Evolutionary conservation across 306 rosid species (phyloP), one percentile per base, ranked within the genome.

Genomic region (Prunus armeniaca): DNA sequence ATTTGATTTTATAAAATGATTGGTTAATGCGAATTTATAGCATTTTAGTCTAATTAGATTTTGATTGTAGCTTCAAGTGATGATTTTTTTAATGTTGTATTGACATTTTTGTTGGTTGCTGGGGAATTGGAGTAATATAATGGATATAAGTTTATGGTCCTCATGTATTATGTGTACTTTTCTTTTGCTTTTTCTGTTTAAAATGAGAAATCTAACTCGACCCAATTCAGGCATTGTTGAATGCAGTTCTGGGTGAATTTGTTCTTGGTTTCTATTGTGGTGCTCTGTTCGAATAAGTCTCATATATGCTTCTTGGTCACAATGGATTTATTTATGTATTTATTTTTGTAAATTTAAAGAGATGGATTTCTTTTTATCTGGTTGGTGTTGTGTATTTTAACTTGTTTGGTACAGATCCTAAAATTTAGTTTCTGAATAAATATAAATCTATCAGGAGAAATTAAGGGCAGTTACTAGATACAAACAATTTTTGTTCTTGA

Each of bases 61-160:
- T 30, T 49, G 43, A 12, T 6, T 7, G 25, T 47, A 12, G 62
- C 46, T 43, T 49, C 27, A 4, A 54, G 72, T 71, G 46, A 32
- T 46, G 43, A 28, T 72, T 12, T 27, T 77, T 63, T 8, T 1
- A 41, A 13, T 76, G 68, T 41, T 67, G 25, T 67, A 38, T 24
- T 76, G 13, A 38, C 28, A 25, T 9, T 49, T 6, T 51, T 22
- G 22, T 84, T 80, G 76, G 14, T 76, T 76, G 18, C 65, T 51
- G 57, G 55, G n/a, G 66, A 74, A 76, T 49, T 50, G 49, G 69
- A 68, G 61, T 45, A 45, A 69, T 67, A 30, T 17, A 28, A 28
- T 61, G 75, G 80, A 71, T 77, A 83, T 18, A 73, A 38, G 30
- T 77, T 65, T 28, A n/a, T 25, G 72, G 45, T 58, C 38, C n/a